A percentile compares a stretch with the other conserved stretches of the same genome.
Conservation (phyloP, 805 yeast species). For the Barnettozyma pratensis region DNA sequence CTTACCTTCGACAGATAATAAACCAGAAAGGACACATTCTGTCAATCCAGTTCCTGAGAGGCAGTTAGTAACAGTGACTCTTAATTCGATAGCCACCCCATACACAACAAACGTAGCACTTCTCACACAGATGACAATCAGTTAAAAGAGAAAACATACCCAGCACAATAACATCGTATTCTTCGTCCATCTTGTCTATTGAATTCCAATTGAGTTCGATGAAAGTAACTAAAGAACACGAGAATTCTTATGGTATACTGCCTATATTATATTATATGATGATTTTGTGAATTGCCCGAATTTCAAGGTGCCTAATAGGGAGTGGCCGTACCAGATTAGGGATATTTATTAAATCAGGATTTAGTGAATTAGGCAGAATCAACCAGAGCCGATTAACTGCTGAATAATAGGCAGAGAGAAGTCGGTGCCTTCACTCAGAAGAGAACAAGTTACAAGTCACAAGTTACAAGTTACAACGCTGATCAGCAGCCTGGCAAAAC, state of each 20-base stretch:
- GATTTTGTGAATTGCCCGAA: no score
- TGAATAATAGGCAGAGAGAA: background rate
- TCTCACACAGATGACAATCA: no score
- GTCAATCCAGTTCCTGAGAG: slow-evolving; percentile 51
- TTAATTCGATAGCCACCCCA: no score
- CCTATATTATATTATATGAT: no score
- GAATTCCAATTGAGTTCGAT: background rate
- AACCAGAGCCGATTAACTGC: background rate
- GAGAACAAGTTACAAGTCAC: no score
- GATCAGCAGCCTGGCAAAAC: no score
- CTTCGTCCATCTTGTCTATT: slow-evolving; percentile 74
- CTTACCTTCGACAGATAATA: slow-evolving; percentile 95
- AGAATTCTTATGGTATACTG: background rate
- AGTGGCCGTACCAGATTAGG: background rate
- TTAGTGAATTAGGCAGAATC: no score
- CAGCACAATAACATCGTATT: slow-evolving; percentile 93
- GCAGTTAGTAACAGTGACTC: background rate
- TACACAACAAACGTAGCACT: no score
- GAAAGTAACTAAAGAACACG: background rate
- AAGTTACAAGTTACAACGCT: no score
- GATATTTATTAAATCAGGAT: no score
- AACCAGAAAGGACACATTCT: slow-evolving; percentile 91
- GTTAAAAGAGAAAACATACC: slow-evolving; percentile 30
- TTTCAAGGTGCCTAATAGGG: no score
- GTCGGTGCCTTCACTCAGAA: no score